Evolutionary conservation across 164 flowering plant genomes (phyloP).

Genomic region (Akebia trifoliata): DNA sequence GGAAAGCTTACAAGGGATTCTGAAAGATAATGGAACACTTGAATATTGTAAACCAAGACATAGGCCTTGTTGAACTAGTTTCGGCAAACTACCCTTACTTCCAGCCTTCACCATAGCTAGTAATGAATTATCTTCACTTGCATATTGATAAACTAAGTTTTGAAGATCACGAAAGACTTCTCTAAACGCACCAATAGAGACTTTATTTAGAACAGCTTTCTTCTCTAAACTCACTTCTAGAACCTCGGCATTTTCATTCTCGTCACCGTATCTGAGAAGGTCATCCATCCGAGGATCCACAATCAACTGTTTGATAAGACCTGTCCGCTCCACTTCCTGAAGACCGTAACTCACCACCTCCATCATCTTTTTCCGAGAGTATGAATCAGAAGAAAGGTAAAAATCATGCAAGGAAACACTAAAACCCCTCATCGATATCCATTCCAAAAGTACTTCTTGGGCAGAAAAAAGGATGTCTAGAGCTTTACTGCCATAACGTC

Average conservation of each 20-base stretch:
- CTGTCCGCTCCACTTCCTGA: conserved; percentile 53
- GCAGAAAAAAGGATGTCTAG: conserved; percentile 51
- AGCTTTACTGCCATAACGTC: conserved; percentile 24
- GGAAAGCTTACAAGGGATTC: conserved; percentile 53
- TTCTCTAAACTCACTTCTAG: conserved; percentile 37
- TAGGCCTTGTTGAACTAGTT: conserved; percentile 69
- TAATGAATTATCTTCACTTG: conserved; percentile 52
- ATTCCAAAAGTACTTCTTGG: conserved; percentile 78
- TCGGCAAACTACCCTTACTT: conserved; percentile 74
- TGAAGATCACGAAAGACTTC: conserved; percentile 57
- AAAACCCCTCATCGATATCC: conserved; percentile 73
- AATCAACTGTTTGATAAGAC: conserved; percentile 44
- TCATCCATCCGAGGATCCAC: conserved; percentile 34
- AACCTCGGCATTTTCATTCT: conserved; percentile 10
- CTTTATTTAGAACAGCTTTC: conserved; percentile 46
- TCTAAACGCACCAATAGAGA: conserved; percentile 49
- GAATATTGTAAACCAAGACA: conserved; percentile 82
- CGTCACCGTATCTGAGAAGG: conserved; percentile 33
- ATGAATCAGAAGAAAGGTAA: conserved; percentile 46
- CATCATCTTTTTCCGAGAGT: conserved; percentile 46
- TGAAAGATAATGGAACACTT: conserved; percentile 51
- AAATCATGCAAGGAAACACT: conserved; percentile 78
- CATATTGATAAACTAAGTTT: conserved; percentile 43
- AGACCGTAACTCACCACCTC: conserved; percentile 64
- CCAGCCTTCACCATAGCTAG: conserved; percentile 78